phyloP scores from a whole-genome alignment of 2,329 filamentous ascomycete species.

The Trichoderma lentiforme region DNA sequence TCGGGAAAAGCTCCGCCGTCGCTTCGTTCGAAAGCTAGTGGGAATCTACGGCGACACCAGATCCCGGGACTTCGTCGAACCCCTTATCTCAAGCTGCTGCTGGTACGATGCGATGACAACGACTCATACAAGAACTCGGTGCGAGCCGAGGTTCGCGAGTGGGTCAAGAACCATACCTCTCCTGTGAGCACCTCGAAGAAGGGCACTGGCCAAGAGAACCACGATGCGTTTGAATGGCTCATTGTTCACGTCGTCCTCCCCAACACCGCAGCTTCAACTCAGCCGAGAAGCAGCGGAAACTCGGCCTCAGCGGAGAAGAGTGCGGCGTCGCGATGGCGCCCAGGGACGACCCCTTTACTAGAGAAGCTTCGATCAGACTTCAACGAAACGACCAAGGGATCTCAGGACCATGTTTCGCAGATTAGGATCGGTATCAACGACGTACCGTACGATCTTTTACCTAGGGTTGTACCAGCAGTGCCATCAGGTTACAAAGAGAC shows the following conservation, averaged over 20 bases:
- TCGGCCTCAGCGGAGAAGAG: conserved; percentile 63
- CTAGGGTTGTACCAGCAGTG: conserved; percentile 60
- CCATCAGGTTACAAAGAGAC: conserved; percentile 66
- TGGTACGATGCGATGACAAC: conserved; percentile 92
- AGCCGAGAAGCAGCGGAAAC: conserved; percentile 63
- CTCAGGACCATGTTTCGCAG: conserved; percentile 77
- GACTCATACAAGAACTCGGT: conserved; percentile 84
- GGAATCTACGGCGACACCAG: conserved; percentile 69
- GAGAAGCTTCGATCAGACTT: conserved; percentile 92
- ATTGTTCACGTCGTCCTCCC: conserved; percentile 90
- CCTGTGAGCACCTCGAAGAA: conserved; percentile 53
- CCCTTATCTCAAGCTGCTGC: conserved; percentile 85
- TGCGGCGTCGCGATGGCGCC: conserved; percentile 69
- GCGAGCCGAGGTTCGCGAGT: conserved; percentile 78
- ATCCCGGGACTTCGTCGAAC: conserved; percentile 91
- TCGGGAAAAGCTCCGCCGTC: conserved; percentile 24
- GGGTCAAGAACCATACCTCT: conserved; percentile 76
- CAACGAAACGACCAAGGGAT: conserved; percentile 67
- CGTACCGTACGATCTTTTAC: conserved; percentile 62
- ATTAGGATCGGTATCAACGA: conserved; percentile 73
- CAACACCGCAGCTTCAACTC: conserved; percentile 75
- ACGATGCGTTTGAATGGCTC: conserved; percentile 95
- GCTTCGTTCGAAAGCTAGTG: conserved; percentile 33
- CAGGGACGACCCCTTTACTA: conserved; percentile 75
- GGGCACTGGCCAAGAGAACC: conserved; percentile 74